These are phyloP conservation scores for Fusarium pseudonygamai DNA, from an alignment of 2,329 filamentous ascomycete genomes.

Conservation along the genomic window DNA sequence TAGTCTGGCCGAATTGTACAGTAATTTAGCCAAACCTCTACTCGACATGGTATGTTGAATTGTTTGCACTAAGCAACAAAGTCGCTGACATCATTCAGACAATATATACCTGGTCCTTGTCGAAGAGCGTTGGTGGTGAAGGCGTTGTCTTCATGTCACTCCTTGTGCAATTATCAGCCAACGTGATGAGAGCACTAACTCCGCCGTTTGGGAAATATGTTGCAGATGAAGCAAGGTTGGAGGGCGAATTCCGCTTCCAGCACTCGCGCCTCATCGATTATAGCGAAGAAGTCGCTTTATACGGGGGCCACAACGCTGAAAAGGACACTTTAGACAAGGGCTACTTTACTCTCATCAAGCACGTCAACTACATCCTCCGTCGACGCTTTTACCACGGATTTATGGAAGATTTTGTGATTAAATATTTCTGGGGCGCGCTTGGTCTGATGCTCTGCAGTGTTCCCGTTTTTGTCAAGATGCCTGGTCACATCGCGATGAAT, in stretches of 20 bases:
- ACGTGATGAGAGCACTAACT: slow-evolving; percentile 91
- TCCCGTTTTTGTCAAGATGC: slow-evolving; percentile 94
- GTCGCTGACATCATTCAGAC: slow-evolving; percentile 55
- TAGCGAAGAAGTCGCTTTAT: slow-evolving; percentile 92
- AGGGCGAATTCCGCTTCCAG: slow-evolving; percentile 96
- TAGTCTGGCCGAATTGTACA: slow-evolving; percentile 93
- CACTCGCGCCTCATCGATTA: slow-evolving; percentile 96
- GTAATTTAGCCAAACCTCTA: slow-evolving; percentile 92
- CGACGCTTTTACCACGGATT: slow-evolving; percentile 96
- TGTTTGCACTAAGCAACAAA: too few relatives aligned
- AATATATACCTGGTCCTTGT: slow-evolving; percentile 95
- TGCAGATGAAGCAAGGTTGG: slow-evolving; percentile 91
- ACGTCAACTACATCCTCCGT: slow-evolving; percentile 94
- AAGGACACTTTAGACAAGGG: slow-evolving; percentile 98
- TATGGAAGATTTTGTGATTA: slow-evolving; percentile 99
- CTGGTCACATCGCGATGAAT: slow-evolving; percentile 69
- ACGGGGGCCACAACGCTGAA: slow-evolving; percentile 90
- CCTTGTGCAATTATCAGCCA: slow-evolving; percentile 90
- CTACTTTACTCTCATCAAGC: slow-evolving; percentile 98
- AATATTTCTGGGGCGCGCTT: slow-evolving; percentile 98
- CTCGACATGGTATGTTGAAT: slow-evolving; percentile 78
- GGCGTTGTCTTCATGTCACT: slow-evolving; percentile 95
- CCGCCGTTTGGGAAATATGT: slow-evolving; percentile 98
- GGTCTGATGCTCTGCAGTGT: slow-evolving; percentile 92
- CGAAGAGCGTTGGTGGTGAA: slow-evolving; percentile 94